Evolutionary conservation across 1,284 basidiomycete species (phyloP), one percentile per base, ranked within the genome.

Genomic region (Peniophora sp.): DNA sequence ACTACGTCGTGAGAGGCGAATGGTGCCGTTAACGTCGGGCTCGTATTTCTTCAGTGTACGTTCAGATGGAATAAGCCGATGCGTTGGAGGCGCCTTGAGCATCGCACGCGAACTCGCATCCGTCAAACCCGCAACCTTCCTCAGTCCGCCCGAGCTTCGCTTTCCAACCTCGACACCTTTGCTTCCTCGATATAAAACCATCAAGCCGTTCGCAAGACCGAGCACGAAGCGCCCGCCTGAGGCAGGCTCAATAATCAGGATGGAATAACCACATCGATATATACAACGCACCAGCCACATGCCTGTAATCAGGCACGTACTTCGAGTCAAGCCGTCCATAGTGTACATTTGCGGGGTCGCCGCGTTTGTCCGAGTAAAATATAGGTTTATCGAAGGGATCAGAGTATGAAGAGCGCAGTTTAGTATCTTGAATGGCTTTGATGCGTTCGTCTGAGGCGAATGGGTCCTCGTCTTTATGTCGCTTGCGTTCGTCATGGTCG

Each of bases 351-450:
- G 82, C 66, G 45, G 67, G 58, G 61, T 92, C 89, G 0, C 88
- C 87, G 56, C 77, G 81, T 47, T 77, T 71, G 62, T 91, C 87
- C 3, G 78, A 77, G 60, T 78, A 86, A 69, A 79, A 88, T 12
- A 77, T 54, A 32, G 62, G 55, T 23, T 51, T 56, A 24, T 49
- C 36, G 34, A 45, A 25, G 5, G n/a, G 38, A 41, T 41, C n/a
- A 5, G 38, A 41, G 16, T 20, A 41, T 8, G 19, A 41, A 5
- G 19, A 41, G 8, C 38, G 19, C n/a, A 8, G 16, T 41, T 41
- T 5, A 41, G 38, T 16, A 52, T 72, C 67, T 52, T 70, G 66
- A 52, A 65, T 61, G n/a, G 59, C 61, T 56, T 74, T 70, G 52
- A 59, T 52, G 50, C 65, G 62, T 52, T 71, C 68, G 52, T 74